These are phyloP conservation scores for Aphanomyces euteiches DNA, from an alignment of 352 stramenopile genomes.

Conservation along the genomic window DNA sequence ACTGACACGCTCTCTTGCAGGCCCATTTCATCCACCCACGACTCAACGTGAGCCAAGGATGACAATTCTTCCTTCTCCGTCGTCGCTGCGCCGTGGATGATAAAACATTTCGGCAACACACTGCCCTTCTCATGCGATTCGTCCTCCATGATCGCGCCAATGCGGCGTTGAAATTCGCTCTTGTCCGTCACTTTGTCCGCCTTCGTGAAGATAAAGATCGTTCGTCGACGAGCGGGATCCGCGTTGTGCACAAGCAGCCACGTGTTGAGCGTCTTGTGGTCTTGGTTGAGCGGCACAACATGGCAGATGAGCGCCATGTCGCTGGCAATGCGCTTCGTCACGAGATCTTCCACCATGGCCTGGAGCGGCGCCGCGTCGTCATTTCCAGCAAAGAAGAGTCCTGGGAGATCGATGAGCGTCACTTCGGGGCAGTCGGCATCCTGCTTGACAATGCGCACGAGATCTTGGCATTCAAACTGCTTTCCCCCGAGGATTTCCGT, in stretches of 20 bases:
- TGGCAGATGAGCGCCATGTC: slow-evolving; percentile 10
- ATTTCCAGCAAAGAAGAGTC: not conserved
- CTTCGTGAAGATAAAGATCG: slow-evolving; percentile 22
- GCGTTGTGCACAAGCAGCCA: slow-evolving; percentile 10
- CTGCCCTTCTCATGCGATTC: not conserved
- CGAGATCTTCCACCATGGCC: not conserved
- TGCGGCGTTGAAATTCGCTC: not conserved
- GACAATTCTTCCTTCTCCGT: not conserved
- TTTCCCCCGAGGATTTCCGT: slow-evolving; percentile 5
- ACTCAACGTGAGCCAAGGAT: not conserved
- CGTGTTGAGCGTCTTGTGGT: not conserved
- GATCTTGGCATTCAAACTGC: slow-evolving; percentile 13
- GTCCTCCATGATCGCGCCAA: not conserved
- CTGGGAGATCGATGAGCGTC: slow-evolving; percentile 16
- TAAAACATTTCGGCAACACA: not conserved
- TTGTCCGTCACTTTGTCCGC: not conserved
- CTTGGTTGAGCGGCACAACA: slow-evolving; percentile 22
- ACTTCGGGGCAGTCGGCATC: slow-evolving; percentile 9
- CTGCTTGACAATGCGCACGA: slow-evolving; percentile 10
- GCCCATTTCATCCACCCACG: not conserved
- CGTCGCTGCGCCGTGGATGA: not conserved
- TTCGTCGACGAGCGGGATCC: slow-evolving; percentile 4
- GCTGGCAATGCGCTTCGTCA: slow-evolving; percentile 1
- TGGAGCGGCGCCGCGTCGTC: not conserved
- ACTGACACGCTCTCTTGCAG: not conserved